Percentiles rank a stretch among this genome's conserved stretches.
Evolutionary conservation across 2,329 filamentous ascomycete genomes (phyloP).

Genomic region (Penicillium sp.): DNA sequence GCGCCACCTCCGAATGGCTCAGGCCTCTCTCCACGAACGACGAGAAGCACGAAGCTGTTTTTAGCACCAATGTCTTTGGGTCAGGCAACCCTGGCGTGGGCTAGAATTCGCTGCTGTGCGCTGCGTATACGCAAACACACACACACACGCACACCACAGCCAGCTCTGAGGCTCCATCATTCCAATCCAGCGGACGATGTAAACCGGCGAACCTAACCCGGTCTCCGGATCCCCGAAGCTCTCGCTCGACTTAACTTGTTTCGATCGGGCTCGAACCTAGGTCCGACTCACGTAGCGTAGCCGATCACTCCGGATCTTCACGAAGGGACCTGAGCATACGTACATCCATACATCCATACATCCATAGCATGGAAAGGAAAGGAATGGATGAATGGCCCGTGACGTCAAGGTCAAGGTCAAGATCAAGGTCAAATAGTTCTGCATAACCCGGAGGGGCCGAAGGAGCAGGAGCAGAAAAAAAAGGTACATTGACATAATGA

Average conservation of each 20-base stretch:
- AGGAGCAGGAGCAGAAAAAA: too few species aligned
- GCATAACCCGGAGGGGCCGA: too few species aligned
- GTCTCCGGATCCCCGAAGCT: neutral
- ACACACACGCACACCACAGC: neutral
- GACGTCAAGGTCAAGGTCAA: too few species aligned
- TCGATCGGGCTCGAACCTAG: neutral
- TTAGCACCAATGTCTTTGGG: neutral
- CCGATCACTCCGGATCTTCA: slow-evolving; percentile 10
- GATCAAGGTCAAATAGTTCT: too few species aligned
- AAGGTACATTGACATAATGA: too few species aligned
- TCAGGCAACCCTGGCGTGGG: slow-evolving; percentile 2
- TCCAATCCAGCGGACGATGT: neutral
- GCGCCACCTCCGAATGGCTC: slow-evolving; percentile 11
- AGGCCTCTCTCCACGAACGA: slow-evolving; percentile 8
- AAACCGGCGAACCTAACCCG: neutral
- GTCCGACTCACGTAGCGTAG: neutral
- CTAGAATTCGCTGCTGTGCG: neutral
- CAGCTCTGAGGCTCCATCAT: neutral
- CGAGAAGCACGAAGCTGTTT: slow-evolving; percentile 13
- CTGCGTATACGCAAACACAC: neutral
- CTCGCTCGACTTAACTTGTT: neutral
- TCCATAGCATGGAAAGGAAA: too few species aligned
- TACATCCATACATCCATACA: too few species aligned
- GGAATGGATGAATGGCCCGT: too few species aligned
- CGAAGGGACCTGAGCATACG: neutral